Evolutionary conservation across 1,284 basidiomycete genomes (phyloP).

Genomic region (Psilocybe mexicana): DNA sequence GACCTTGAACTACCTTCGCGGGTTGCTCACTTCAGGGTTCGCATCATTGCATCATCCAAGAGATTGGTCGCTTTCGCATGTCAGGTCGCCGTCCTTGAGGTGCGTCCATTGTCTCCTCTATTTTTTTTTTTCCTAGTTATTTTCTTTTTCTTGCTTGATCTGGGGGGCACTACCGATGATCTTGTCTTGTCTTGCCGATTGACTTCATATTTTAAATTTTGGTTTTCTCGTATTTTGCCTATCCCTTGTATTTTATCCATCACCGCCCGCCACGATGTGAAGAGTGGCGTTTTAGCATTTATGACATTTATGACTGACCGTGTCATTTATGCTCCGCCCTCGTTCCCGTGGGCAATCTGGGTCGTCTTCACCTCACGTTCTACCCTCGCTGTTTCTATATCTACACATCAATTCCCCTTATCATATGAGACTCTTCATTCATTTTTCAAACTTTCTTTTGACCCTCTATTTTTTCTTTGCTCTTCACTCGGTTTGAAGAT

Average conservation of each 20-base stretch:
- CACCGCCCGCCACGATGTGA: slow-evolving; percentile 5
- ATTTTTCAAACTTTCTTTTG: neutral
- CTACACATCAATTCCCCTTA: neutral
- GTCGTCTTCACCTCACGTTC: too few species aligned
- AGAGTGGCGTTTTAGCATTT: neutral
- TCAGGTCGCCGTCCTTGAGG: slow-evolving; percentile 47
- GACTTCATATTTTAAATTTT: slow-evolving; percentile 1
- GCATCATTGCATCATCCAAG: slow-evolving; percentile 90
- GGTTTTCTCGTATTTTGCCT: neutral
- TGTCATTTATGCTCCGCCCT: neutral
- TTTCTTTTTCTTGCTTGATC: neutral
- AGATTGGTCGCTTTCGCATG: slow-evolving; percentile 92
- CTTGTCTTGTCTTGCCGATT: neutral
- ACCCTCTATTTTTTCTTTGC: neutral
- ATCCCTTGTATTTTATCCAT: neutral
- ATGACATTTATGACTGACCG: neutral
- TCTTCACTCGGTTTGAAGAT: neutral
- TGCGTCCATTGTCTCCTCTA: slow-evolving; percentile 2
- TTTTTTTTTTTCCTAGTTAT: neutral
- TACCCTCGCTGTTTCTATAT: neutral
- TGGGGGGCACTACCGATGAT: neutral
- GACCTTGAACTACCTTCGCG: slow-evolving; percentile 92
- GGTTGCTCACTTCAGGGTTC: slow-evolving; percentile 87
- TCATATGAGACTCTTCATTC: neutral
- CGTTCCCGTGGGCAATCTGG: neutral